Conservation (phyloP, 1,139 yeast genomes). For the Maudiozyma humilis region DNA sequence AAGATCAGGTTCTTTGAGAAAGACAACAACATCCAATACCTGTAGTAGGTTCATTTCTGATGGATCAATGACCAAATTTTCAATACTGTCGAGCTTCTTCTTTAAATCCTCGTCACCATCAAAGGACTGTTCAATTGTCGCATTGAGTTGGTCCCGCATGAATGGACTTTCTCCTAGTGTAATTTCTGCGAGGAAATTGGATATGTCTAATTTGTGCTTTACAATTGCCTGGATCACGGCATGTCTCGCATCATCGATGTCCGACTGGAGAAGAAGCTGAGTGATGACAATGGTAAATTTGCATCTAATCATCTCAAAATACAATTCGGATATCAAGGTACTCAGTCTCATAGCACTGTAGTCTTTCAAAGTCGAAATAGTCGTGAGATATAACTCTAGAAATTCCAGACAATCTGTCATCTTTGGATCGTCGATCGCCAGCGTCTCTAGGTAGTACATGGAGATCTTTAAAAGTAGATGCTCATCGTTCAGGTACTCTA, state of each 20-base stretch:
- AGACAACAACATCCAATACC: constrained; percentile 16
- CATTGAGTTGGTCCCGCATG: constrained; percentile 10
- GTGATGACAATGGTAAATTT: constrained; percentile 15
- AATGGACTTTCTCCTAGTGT: constrained; percentile 13
- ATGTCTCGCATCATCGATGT: constrained; percentile 11
- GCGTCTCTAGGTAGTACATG: constrained; percentile 10
- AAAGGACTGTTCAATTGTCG: constrained; percentile 11
- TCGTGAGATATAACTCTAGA: constrained; percentile 10
- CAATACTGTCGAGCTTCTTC: constrained; percentile 11
- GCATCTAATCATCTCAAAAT: constrained; percentile 11
- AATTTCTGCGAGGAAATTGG: constrained; percentile 10
- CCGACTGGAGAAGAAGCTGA: constrained; percentile 11
- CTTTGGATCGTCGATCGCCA: constrained; percentile 5
- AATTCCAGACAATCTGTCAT: constrained; percentile 12
- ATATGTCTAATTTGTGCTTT: constrained; percentile 12
- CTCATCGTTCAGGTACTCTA: constrained; percentile 7
- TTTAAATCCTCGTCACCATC: constrained; percentile 6
- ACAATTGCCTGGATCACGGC: constrained; percentile 14
- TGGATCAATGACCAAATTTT: constrained; percentile 5
- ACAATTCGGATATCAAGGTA: constrained; percentile 10
- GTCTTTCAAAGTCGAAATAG: constrained; percentile 8
- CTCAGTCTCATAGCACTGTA: constrained; percentile 12
- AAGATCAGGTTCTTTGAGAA: constrained; percentile 20
- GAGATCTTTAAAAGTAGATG: constrained; percentile 12
- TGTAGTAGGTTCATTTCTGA: constrained; percentile 16